Base-by-base conservation (phyloP, 768 basidiomycete species). In the Termitomyces sp. region DNA sequence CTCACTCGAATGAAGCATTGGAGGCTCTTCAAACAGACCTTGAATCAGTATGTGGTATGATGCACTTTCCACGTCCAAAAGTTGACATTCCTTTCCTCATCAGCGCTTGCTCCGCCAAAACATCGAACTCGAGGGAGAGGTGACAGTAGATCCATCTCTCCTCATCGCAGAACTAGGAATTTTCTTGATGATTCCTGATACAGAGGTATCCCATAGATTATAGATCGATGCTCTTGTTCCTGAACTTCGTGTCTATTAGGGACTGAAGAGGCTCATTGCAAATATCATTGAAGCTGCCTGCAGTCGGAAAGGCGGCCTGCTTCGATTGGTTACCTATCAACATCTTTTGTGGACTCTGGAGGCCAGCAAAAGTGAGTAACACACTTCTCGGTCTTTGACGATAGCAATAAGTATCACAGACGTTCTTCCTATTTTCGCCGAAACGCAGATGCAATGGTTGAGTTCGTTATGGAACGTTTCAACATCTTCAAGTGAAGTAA, bases 271-370 rank as follows among this genome's bases (percentile, higher is more conserved):
- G 4, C 7, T 50, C 20, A 26, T 62, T 45, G 43, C 73, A 30
- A 71, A 73, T 20, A 69, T 87, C 34, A 68, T 83, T 37, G 65
- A 72, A 24, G 54, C 76, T 10, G 74, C 77, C 27, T 74, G 74
- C 36, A 65, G 46, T 34, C 55, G 72, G 39, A 67, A 68, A 7
- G 52, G 61, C 22, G 65, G 63, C 24, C 66, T 89, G 10, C 59
- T 70, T 24, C 80, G 78, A 55, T 68, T 87, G 36, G 71, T 80
- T 13, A 67, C 76, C 0, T 85, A 85, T 64, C 83, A 83, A 60
- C 85, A 86, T 60, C 68, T 84, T n/a, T 40, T 79, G 32, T 88
- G 87, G 88, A 59, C 72, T 9, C 58, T 68, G 20, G 74, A 79
- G 30, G 72, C 72, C 5, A 68, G 62, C 32, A 64, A 69, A 61